Percentiles rank a stretch among this genome's conserved stretches.
These are phyloP conservation scores for Coriolopsis trogii DNA, from an alignment of 1,284 basidiomycete species.

Conservation along the genomic window DNA sequence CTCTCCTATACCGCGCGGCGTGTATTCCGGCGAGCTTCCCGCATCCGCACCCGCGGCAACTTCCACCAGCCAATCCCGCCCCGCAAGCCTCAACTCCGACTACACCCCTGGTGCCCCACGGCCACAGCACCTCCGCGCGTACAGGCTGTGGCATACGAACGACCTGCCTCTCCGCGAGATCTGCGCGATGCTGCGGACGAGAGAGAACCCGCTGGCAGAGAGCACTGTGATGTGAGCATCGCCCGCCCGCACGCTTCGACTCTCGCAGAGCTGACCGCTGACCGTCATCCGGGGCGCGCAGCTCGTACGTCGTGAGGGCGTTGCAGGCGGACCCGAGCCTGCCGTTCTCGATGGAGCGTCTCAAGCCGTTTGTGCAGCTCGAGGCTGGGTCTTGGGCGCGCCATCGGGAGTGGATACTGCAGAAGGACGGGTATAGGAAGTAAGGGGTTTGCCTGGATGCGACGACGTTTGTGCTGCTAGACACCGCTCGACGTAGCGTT, in stretches of 20 bases:
- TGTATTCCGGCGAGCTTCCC: not conserved
- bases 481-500: no score
- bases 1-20: no score
- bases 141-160: conserved; percentile 55
- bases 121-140: conserved; percentile 55
- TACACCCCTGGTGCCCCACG: conserved; percentile 26
- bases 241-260: no score
- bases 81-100: not conserved
- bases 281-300: conserved; percentile 22
- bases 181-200: conserved; percentile 44
- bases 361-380: conserved; percentile 42
- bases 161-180: conserved; percentile 49
- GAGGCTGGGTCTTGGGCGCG: conserved; percentile 46
- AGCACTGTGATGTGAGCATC: conserved; percentile 60
- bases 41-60: not conserved
- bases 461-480: no score
- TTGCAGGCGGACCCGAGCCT: conserved; percentile 43
- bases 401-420: conserved; percentile 40
- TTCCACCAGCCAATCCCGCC: not conserved
- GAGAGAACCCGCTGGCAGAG: conserved; percentile 49
- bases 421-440: conserved; percentile 22
- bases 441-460: not conserved
- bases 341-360: conserved; percentile 39
- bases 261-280: no score
- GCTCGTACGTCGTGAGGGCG: conserved; percentile 49